phyloP scores from a whole-genome alignment of 768 basidiomycete species.

The Auriscalpium vulgare region DNA sequence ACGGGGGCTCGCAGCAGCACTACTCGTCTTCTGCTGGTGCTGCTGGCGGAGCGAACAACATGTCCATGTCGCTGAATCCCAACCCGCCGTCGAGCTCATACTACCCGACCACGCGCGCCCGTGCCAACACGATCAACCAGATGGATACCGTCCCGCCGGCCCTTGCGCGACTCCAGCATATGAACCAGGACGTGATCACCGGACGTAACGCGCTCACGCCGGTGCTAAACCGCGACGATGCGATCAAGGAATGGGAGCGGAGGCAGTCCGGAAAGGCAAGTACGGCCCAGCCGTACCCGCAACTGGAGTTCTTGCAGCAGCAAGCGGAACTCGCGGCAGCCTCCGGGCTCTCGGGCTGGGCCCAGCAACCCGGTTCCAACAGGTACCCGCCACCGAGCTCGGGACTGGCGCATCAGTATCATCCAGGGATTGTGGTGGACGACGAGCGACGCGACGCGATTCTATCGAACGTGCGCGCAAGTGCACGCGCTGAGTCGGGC shows the following conservation, averaged over 20 bases:
- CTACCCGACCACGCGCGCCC: conserved; percentile 58
- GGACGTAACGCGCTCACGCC: conserved; percentile 85
- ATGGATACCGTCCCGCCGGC: conserved; percentile 94
- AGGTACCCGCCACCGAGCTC: conserved; percentile 60
- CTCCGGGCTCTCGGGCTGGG: conserved; percentile 54
- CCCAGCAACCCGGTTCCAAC: conserved; percentile 18
- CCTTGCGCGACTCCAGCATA: conserved; percentile 79
- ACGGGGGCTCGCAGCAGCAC: conserved; percentile 16
- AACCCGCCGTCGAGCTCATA: conserved; percentile 62
- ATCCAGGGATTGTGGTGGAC: conserved; percentile 56
- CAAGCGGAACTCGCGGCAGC: conserved; percentile 79
- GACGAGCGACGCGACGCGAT: conserved; percentile 71
- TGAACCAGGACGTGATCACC: conserved; percentile 75
- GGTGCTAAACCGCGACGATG: conserved; percentile 90
- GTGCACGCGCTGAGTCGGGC: conserved; percentile 34
- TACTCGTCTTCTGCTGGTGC: not conserved
- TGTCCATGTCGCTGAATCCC: conserved; percentile 27
- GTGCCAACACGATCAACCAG: conserved; percentile 89
- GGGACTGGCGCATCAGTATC: conserved; percentile 57
- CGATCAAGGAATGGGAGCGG: conserved; percentile 93
- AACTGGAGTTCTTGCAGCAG: conserved; percentile 87
- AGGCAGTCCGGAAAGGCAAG: conserved; percentile 67
- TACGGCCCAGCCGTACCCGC: conserved; percentile 76
- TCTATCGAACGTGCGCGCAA: conserved; percentile 68
- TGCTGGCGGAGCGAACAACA: conserved; percentile 1